Base-by-base conservation (phyloP, 164 flowering plant species). In the Buxus sempervirens region DNA sequence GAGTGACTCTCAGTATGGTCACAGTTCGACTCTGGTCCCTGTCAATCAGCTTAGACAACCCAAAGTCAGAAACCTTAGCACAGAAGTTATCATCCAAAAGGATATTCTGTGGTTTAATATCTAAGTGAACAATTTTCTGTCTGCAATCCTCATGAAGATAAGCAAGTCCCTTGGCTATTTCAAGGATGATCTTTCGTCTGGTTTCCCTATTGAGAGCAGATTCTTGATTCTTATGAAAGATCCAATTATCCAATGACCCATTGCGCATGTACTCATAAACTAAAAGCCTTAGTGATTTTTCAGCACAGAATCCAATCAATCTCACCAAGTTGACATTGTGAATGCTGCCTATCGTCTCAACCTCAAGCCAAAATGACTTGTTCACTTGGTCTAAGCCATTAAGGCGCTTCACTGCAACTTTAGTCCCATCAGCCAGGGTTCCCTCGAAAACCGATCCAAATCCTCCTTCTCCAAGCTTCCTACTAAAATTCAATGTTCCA, bases 1-100 rank as follows among this genome's bases (percentile, higher is more conserved):
- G 49, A 10, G 82, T 82, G 62, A 83, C 81, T 59, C 80, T 80
- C 54, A 76, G 58, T 25, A 64, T 54, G 12, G 80, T 76, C 68
- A 72, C 28, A 15, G 76, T 69, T 54, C 76, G 78, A 24, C 78
- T 76, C 68, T 78, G 62, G 36, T 76, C 84, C 28, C 71, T 71
- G 57, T 69, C 72, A 63, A 72, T 74, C 45, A 73, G 41, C 68
- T 70, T 73, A 14, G 77, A 51, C 59, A 65, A 32, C 19, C 81
- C 76, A 56, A 78, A 78, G 66, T 78, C 81, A 0, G 73, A 63
- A 49, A 73, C 41, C 32, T 79, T 61, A 22, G 74, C 79, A n/a
- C 66, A 70, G 70, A 72, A 70, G n/a, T 69, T 53, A 9, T 25
- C 21, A 41, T 67, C 63, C 53, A 67, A 32, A 20, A 58, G 54